Percentiles rank a stretch among this genome's conserved stretches.
These are phyloP conservation scores for Tulasnella sp. DNA, from an alignment of 768 basidiomycete species.

Conservation along the genomic window DNA sequence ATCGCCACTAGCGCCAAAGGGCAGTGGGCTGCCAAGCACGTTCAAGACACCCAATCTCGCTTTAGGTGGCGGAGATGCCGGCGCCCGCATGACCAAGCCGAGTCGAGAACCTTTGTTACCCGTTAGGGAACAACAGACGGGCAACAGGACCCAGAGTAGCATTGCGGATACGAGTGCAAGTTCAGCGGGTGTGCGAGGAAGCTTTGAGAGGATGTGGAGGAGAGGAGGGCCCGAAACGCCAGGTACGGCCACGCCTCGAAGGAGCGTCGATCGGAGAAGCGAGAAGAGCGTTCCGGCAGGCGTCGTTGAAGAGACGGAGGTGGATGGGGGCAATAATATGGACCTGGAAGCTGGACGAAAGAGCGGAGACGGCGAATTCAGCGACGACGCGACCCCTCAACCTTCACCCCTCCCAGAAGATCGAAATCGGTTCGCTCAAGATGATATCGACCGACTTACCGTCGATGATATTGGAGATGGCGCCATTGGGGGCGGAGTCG, in stretches of 20 bases:
- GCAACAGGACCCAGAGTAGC: background rate
- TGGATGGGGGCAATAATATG: conserved; percentile 24
- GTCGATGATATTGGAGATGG: conserved; percentile 15
- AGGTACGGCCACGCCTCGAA: conserved; percentile 15
- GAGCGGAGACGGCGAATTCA: conserved; percentile 16
- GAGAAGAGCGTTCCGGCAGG: background rate
- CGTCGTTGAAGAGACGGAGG: conserved; percentile 26
- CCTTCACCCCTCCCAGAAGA: background rate
- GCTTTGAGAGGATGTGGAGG: conserved; percentile 55
- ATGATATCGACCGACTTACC: background rate
- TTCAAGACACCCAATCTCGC: conserved; percentile 6
- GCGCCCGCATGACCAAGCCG: conserved; percentile 39
- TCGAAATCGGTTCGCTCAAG: conserved; percentile 6
- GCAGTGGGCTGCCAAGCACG: background rate
- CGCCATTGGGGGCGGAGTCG: conserved; percentile 10
- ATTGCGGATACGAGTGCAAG: background rate
- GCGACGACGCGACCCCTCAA: background rate
- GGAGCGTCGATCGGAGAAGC: background rate
- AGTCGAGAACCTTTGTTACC: conserved; percentile 72
- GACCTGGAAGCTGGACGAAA: background rate
- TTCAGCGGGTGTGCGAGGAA: conserved; percentile 38
- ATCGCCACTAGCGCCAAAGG: conserved; percentile 1
- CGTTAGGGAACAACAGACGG: conserved; percentile 33
- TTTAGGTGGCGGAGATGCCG: conserved; percentile 23
- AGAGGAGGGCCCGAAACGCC: conserved; percentile 29